Conservation (phyloP, 441 rosid species). For the Theobroma grandiflorum region DNA sequence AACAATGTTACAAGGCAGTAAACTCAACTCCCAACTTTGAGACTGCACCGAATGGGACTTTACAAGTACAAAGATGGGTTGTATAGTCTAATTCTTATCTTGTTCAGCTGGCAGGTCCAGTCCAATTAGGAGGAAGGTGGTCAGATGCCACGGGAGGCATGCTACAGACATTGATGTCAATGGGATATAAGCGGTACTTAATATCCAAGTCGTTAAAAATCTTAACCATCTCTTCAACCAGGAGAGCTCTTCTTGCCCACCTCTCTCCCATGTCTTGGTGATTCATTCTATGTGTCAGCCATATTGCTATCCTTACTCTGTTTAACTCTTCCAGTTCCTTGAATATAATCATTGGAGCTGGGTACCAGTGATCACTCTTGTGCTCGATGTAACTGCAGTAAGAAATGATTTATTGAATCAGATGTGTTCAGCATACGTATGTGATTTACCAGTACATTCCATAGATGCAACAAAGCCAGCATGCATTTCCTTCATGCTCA, state of each 20-base stretch:
- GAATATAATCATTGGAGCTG: conserved; percentile 53
- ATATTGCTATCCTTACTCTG: conserved; percentile 60
- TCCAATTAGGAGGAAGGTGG: conserved; percentile 59
- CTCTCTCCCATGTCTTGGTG: conserved; percentile 72
- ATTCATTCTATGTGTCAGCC: conserved; percentile 65
- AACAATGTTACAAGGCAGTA: neutral
- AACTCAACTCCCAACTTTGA: neutral
- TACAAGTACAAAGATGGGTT: neutral
- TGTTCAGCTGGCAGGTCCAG: conserved; percentile 31
- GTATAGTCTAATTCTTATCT: neutral
- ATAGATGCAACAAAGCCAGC: neutral
- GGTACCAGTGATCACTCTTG: conserved; percentile 64
- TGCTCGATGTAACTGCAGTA: conserved; percentile 53
- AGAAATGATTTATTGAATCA: conserved; percentile 2
- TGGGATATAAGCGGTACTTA: conserved; percentile 58
- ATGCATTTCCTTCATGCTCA: conserved; percentile 4
- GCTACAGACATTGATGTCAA: conserved; percentile 54
- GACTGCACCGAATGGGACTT: neutral
- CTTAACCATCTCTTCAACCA: conserved; percentile 66
- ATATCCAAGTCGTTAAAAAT: conserved; percentile 65
- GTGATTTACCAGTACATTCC: neutral
- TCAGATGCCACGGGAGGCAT: conserved; percentile 54
- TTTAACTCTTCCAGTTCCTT: conserved; percentile 62
- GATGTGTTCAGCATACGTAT: neutral
- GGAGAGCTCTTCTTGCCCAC: conserved; percentile 56